Conservation (phyloP, 768 basidiomycete species). For the Boletus insuetus region DNA sequence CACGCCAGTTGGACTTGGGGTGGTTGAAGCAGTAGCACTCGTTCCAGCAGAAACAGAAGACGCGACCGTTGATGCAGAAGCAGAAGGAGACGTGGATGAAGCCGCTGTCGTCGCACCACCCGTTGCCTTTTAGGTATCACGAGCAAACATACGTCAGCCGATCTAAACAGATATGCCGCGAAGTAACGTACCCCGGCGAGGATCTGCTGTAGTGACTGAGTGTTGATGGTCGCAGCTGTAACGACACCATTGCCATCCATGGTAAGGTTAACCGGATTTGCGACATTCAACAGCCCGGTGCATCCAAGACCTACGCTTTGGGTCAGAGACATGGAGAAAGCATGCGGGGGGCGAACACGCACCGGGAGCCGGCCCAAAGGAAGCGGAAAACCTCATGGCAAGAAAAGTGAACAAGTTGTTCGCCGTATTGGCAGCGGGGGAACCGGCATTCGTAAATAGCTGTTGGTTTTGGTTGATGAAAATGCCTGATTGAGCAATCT, state of each 20-base stretch:
- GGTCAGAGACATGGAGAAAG: not conserved
- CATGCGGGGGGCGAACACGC: not conserved
- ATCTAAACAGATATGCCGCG: not conserved
- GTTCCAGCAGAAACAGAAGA: not conserved
- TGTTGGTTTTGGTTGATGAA: slow-evolving; percentile 25
- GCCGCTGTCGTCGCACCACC: not conserved
- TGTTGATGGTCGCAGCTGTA: slow-evolving; percentile 25
- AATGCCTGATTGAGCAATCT: slow-evolving; percentile 21
- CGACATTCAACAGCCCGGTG: slow-evolving; percentile 18
- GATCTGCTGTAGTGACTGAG: slow-evolving; percentile 19
- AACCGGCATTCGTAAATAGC: slow-evolving; percentile 14
- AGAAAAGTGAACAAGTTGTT: slow-evolving; percentile 29
- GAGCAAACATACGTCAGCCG: not conserved
- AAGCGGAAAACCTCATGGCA: slow-evolving; percentile 27
- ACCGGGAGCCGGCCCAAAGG: slow-evolving; percentile 27
- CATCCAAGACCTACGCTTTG: slow-evolving; percentile 21
- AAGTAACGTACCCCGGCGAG: slow-evolving; percentile 3
- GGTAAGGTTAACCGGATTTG: slow-evolving; percentile 23
- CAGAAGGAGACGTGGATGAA: not conserved
- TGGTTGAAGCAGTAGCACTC: not conserved
- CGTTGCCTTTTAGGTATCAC: not conserved
- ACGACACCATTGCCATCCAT: slow-evolving; percentile 26
- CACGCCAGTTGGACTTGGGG: not conserved
- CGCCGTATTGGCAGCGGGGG: slow-evolving; percentile 20
- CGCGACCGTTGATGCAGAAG: not conserved